Conservation (phyloP, 495 filamentous ascomycete species). For the Jackrogersella minutella region DNA sequence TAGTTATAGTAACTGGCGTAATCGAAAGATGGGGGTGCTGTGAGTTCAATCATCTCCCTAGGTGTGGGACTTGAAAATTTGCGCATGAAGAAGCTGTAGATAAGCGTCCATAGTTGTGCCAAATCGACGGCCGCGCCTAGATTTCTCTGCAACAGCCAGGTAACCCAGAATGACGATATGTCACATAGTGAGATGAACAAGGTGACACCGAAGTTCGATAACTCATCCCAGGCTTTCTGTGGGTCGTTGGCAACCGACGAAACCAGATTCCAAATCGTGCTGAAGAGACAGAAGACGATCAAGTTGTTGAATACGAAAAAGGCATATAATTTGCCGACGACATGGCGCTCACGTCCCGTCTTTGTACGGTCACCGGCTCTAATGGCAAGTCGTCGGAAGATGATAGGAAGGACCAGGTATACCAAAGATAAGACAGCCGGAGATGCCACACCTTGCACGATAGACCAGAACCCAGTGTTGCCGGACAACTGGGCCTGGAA, state of each 20-base stretch:
- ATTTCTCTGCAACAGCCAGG: slow-evolving; percentile 90
- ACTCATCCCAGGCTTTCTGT: slow-evolving; percentile 67
- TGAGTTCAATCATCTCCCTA: slow-evolving; percentile 90
- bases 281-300: slow-evolving; percentile 90
- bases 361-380: slow-evolving; percentile 87
- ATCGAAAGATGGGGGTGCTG: slow-evolving; percentile 90
- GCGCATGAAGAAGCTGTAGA: slow-evolving; percentile 81
- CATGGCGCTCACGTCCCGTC: slow-evolving; percentile 91
- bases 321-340: slow-evolving; percentile 87
- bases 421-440: slow-evolving; percentile 89
- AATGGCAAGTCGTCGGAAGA: slow-evolving; percentile 84
- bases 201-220: slow-evolving; percentile 67
- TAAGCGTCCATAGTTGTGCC: slow-evolving; percentile 79
- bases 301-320: slow-evolving; percentile 99
- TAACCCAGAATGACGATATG: slow-evolving; percentile 91
- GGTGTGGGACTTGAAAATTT: slow-evolving; percentile 89
- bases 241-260: slow-evolving; percentile 66
- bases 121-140: slow-evolving; percentile 90
- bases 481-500: slow-evolving; percentile 71
- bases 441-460: slow-evolving; percentile 93
- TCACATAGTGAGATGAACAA: slow-evolving; percentile 75
- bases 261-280: slow-evolving; percentile 76
- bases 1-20: slow-evolving; percentile 97
- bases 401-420: slow-evolving; percentile 86
- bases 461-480: slow-evolving; percentile 75